Conservation (phyloP, 2,329 filamentous ascomycete species). For the Trichoderma gracile region DNA sequence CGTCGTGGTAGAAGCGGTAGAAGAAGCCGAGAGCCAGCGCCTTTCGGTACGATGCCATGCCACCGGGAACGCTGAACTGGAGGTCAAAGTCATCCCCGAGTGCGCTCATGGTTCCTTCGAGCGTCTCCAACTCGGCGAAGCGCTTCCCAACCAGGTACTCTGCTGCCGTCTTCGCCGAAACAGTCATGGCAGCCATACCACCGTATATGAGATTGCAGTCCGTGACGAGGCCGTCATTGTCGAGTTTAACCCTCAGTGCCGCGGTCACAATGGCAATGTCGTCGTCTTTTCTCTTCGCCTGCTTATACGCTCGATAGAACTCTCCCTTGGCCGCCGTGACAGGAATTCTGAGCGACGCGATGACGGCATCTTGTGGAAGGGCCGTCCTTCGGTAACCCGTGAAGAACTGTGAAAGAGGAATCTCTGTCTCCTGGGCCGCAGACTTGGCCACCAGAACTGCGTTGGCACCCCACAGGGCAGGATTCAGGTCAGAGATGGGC, state of each 20-base stretch:
- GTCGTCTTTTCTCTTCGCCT: slow-evolving; percentile 95
- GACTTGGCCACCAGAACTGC: slow-evolving; percentile 81
- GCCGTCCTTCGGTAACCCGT: slow-evolving; percentile 86
- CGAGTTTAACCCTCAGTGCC: slow-evolving; percentile 73
- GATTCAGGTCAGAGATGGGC: slow-evolving; percentile 94
- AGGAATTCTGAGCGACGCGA: slow-evolving; percentile 84
- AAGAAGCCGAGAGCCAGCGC: slow-evolving; percentile 91
- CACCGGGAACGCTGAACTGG: slow-evolving; percentile 86
- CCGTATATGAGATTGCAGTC: slow-evolving; percentile 84
- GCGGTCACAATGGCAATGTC: slow-evolving; percentile 97
- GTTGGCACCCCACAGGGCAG: slow-evolving; percentile 85
- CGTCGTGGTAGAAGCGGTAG: slow-evolving; percentile 94
- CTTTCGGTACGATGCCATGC: slow-evolving; percentile 96
- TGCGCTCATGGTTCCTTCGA: slow-evolving; percentile 87
- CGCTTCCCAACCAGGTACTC: slow-evolving; percentile 74
- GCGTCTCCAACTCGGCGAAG: slow-evolving; percentile 75
- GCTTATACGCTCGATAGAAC: slow-evolving; percentile 88
- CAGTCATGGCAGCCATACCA: slow-evolving; percentile 90
- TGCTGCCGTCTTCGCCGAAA: slow-evolving; percentile 79
- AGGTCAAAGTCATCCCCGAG: slow-evolving; percentile 90
- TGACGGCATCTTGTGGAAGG: slow-evolving; percentile 76
- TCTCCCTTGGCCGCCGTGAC: slow-evolving; percentile 73
- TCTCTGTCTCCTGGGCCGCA: slow-evolving; percentile 69
- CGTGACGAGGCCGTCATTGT: slow-evolving; percentile 67
- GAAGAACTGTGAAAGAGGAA: slow-evolving; percentile 93